Evolutionary conservation across 495 filamentous ascomycete species (phyloP), one percentile per base, ranked within the genome.

Genomic region (Physcia stellaris): DNA sequence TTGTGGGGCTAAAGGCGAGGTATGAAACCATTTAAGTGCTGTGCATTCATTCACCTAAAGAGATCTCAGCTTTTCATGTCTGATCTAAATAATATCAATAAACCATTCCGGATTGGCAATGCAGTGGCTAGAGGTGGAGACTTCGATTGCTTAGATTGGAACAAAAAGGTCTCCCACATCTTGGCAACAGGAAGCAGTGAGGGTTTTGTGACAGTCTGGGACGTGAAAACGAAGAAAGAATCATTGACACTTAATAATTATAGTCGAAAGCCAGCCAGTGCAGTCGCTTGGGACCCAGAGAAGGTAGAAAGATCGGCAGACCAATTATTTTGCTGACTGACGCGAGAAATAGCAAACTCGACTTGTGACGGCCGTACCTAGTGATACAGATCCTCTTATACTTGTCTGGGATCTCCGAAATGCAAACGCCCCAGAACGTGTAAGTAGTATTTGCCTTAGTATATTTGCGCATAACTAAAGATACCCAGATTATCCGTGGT

Each of bases 161-260:
- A 99, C 63, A 86, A 86, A 51, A 96, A 94, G 64, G 87, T 95
- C 27, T 68, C 87, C 16, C 87, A 99, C 58, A 99, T 99, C 51
- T 60, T 96, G 43, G 92, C 86, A 20, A 94, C 90, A 10, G 90
- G 90, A 46, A 86, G 88, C 53, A 86, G 75, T 47, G 90, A 86
- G 15, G 90, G 90, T 9, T 94, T 94, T 51, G 86, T 96, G 20
- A 95, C 90, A 9, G 87, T 99, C 2, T 99, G 90, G 90, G 90
- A 99, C 66, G 74, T 96, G 30, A 94, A 93, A 66, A 81, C 79
- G 0, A 95, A 92, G 71, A 94, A 88, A 61, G 86, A 94, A 48
- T 94, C 84, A 37, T 63, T 99, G 56, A 94, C 87, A 2, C 63
- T 99, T 40, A 96, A 94, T 63, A 95, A 94, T 58, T 63, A 73